These are phyloP conservation scores for Xerocomellus amylosporus DNA, from an alignment of 768 basidiomycete species.

Conservation along the genomic window DNA sequence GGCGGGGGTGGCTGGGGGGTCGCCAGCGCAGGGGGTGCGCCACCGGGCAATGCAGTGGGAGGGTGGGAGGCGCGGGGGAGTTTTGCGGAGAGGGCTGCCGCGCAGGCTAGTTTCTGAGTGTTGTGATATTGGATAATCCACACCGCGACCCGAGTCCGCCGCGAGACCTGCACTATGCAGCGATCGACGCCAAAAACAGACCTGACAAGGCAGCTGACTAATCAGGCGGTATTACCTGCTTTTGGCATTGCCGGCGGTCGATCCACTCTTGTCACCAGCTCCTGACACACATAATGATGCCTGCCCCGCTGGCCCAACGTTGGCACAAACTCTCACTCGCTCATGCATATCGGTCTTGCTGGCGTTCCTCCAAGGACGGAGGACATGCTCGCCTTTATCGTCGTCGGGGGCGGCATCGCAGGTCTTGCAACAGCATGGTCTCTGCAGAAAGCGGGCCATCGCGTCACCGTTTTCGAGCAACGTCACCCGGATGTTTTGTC, in stretches of 20 bases:
- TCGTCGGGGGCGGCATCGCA: conserved; percentile 37
- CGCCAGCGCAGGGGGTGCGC: conserved; percentile 8
- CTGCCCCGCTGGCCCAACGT: no score
- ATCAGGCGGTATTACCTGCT: not conserved
- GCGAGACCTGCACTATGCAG: no score
- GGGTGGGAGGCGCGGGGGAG: conserved; percentile 72
- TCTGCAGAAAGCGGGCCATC: conserved; percentile 53
- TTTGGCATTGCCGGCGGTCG: no score
- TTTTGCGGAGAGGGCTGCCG: conserved; percentile 49
- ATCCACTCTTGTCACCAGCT: not conserved
- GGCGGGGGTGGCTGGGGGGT: conserved; percentile 88
- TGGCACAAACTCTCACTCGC: not conserved
- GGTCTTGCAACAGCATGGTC: conserved; percentile 57
- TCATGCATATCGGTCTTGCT: conserved; percentile 10
- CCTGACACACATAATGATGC: not conserved
- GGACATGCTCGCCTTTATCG: conserved; percentile 20
- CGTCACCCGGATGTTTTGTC: conserved; percentile 37
- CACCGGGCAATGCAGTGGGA: no score
- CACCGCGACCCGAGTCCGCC: no score
- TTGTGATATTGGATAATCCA: no score
- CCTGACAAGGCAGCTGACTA: not conserved
- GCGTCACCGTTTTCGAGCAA: conserved; percentile 53
- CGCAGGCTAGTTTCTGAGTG: no score
- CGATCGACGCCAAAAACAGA: no score
- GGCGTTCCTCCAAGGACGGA: conserved; percentile 4